Conservation (phyloP, 208 protist genomes). For the Vickermania spadyakhi region DNA sequence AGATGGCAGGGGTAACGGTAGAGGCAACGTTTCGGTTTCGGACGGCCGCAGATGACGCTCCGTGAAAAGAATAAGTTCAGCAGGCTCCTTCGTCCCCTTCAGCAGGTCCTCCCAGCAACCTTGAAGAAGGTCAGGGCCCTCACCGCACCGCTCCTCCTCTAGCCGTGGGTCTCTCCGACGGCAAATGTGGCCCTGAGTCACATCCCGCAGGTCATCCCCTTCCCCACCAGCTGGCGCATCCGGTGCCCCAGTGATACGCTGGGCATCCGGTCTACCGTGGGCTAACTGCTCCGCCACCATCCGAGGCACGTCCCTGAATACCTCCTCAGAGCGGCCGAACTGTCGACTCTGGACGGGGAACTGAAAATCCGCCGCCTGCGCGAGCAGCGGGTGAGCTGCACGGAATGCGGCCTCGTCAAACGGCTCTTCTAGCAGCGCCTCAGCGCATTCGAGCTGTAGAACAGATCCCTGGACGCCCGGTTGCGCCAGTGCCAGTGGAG, state of each 20-base stretch:
- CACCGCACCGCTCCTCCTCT: constrained; percentile 55
- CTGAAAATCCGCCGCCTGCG: constrained; percentile 48
- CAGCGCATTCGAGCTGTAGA: neutral
- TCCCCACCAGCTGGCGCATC: neutral
- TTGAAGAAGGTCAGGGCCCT: constrained; percentile 64
- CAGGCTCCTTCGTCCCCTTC: too few species aligned
- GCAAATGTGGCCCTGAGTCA: constrained; percentile 34
- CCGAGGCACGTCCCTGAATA: constrained; percentile 22
- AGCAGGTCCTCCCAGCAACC: constrained; percentile 54
- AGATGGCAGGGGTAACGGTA: constrained; percentile 67
- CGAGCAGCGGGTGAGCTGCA: constrained; percentile 44
- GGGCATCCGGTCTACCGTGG: neutral
- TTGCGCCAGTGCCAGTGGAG: constrained; percentile 38
- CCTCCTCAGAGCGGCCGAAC: constrained; percentile 35
- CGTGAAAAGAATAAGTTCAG: constrained; percentile 65
- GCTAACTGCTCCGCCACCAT: neutral
- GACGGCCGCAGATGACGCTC: constrained; percentile 21
- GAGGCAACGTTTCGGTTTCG: constrained; percentile 21
- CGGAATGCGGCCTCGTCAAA: constrained; percentile 53
- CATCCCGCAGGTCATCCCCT: constrained; percentile 59
- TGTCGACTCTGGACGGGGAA: constrained; percentile 40
- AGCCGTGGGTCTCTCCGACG: constrained; percentile 49
- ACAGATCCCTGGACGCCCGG: neutral
- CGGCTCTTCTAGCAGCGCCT: constrained; percentile 11
- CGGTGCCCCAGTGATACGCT: neutral